Percentiles rank a stretch among this genome's conserved stretches.
Conservation (phyloP, 2,329 filamentous ascomycete genomes). For the Monosporascus sp. region DNA sequence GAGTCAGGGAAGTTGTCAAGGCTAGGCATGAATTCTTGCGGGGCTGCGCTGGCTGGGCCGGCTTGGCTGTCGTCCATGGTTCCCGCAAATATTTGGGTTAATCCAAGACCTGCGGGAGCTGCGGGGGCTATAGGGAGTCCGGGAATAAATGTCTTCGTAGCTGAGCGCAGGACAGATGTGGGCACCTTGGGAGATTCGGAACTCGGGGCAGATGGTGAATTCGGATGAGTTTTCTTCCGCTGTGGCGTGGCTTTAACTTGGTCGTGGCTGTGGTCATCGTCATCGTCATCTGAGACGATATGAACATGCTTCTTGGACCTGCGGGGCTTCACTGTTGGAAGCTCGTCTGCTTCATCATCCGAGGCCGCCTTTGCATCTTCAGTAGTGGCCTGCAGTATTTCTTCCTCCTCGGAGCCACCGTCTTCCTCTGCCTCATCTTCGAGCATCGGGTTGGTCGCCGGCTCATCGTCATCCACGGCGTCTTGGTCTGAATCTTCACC, state of each 20-base stretch:
- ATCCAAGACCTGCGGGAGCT: constrained; percentile 60
- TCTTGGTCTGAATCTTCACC: constrained; percentile 33
- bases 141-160: constrained; percentile 65
- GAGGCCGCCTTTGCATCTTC: constrained; percentile 24
- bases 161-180: constrained; percentile 61
- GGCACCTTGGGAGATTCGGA: constrained; percentile 50
- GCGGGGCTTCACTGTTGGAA: constrained; percentile 38
- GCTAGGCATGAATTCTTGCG: constrained; percentile 49
- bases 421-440: constrained; percentile 32
- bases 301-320: constrained; percentile 45
- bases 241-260: constrained; percentile 44
- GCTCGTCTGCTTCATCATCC: constrained; percentile 35
- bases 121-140: constrained; percentile 52
- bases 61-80: constrained; percentile 69
- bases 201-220: constrained; percentile 38
- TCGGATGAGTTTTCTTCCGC: constrained; percentile 35
- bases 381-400: constrained; percentile 17
- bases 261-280: constrained; percentile 49
- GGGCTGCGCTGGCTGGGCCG: constrained; percentile 28
- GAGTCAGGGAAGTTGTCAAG: constrained; percentile 53
- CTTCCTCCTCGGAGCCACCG: constrained; percentile 29
- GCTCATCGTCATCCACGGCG: constrained; percentile 30
- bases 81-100: constrained; percentile 87
- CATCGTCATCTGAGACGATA: constrained; percentile 62
- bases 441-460: constrained; percentile 21